A percentile compares a stretch with the other conserved stretches of the same genome.
Conservation (phyloP, 805 yeast species). For the Cyberlindnera sargentensis region DNA sequence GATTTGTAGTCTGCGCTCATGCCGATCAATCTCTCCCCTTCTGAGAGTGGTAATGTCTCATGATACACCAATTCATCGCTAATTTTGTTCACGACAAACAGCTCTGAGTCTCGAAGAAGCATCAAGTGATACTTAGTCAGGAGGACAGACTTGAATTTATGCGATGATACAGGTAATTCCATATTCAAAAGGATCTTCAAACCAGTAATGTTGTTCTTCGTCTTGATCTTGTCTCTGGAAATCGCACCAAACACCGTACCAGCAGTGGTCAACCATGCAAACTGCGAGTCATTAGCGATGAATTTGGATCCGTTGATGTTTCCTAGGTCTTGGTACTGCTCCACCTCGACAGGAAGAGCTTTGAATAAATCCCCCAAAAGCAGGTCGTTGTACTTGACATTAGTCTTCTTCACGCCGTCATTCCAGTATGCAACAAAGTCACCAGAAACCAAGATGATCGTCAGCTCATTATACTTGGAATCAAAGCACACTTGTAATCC, state of each 20-base stretch:
- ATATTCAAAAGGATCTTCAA: conserved; percentile 33
- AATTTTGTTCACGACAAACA: conserved; percentile 43
- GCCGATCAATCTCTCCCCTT: conserved; percentile 36
- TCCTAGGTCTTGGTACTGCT: conserved; percentile 30
- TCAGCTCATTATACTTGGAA: conserved; percentile 3
- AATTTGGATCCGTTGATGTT: conserved; percentile 28
- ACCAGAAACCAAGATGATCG: conserved; percentile 21
- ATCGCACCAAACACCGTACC: conserved; percentile 40
- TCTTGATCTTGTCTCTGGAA: conserved; percentile 13
- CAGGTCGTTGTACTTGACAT: conserved; percentile 19
- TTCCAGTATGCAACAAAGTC: conserved; percentile 27
- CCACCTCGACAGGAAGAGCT: conserved; percentile 28
- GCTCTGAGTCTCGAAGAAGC: conserved; percentile 35
- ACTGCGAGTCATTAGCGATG: conserved; percentile 19
- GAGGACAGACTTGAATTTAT: conserved; percentile 32
- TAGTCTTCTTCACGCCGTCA: conserved; percentile 11
- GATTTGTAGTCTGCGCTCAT: conserved; percentile 41
- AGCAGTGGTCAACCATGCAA: conserved; percentile 42
- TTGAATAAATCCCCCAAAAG: conserved; percentile 15
- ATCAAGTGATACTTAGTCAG: conserved; percentile 51
- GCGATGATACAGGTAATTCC: conserved; percentile 31
- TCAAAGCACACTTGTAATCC: conserved; percentile 20
- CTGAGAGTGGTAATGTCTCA: conserved; percentile 30
- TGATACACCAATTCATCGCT: conserved; percentile 40
- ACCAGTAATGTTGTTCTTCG: conserved; percentile 23